Base-by-base conservation (phyloP, 2,329 filamentous ascomycete species). In the Phialophora tarda region DNA sequence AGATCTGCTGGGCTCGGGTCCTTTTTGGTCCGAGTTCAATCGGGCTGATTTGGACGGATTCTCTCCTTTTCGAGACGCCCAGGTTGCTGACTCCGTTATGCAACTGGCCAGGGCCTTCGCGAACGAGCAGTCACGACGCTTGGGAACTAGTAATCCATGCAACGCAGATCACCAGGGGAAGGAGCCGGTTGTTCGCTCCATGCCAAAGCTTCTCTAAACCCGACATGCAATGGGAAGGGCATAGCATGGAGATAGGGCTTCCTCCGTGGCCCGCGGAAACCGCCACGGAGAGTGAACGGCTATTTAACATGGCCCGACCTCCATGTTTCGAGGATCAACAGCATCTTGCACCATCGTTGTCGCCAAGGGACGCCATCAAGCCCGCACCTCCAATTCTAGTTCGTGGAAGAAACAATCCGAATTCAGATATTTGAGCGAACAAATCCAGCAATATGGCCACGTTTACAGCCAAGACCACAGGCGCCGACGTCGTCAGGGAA, bases 401-500 rank as follows among this genome's bases (percentile, higher is more conserved):
- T 51, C 1, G 21, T 14, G 26, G 21, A 26, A 51, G 21, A 12
- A 24, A 51, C 48, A 51, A 12, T 26, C 26, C 21, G 24, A 51
- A 3, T 6, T 24, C 8, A 23, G 10, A 8, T 17, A 51, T 23
- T 14, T 10, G 21, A 26, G 26, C 23, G 48, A 11, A 11, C 24
- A 63, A 26, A 14, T 21, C 21, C 30, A 44, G 21, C 58, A 69
- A 64, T 12, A 75, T 74, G 73, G 60, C 69, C 12, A 64, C 69
- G 5, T 78, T 77, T 58, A 68, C 66, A 38, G 61, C 60, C 10
- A 67, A 74, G 7, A 77, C 73, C 4, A 75, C 72, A 26, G 77
- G 76, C 17, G 67, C 58, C 2, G 74, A 77, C 17, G 76, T 78
- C 24, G 73, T 74, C 4, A 63, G 70, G 6, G 71, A 69, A 48